Conservation (phyloP, 495 filamentous ascomycete genomes). For the Hypoxylon cercidicola region DNA sequence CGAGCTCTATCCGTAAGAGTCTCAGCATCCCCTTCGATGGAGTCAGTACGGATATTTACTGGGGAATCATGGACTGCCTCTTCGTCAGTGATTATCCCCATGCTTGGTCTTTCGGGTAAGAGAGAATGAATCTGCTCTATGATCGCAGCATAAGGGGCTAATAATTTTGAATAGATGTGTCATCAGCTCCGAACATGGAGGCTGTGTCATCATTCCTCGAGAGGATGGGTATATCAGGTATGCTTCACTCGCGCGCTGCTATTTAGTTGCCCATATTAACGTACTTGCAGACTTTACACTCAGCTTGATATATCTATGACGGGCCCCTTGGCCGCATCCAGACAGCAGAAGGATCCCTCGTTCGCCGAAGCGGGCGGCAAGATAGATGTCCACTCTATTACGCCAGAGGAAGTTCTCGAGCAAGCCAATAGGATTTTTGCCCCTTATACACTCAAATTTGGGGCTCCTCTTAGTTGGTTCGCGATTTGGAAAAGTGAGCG, state of each 20-base stretch:
- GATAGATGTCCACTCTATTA: constrained; percentile 48
- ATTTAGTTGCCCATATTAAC: neutral
- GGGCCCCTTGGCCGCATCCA: constrained; percentile 29
- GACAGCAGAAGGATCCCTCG: constrained; percentile 36
- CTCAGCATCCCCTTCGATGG: constrained; percentile 52
- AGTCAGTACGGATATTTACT: constrained; percentile 52
- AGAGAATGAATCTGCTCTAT: neutral
- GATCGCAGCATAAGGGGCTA: neutral
- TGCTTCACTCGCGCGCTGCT: neutral
- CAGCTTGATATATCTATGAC: constrained; percentile 38
- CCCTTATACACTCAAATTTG: constrained; percentile 51
- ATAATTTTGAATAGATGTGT: constrained; percentile 18
- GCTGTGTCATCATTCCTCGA: constrained; percentile 51
- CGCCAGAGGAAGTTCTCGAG: constrained; percentile 50
- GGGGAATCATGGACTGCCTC: constrained; percentile 55
- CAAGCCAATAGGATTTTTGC: constrained; percentile 52
- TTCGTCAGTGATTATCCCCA: constrained; percentile 53
- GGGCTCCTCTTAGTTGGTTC: constrained; percentile 50
- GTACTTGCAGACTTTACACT: constrained; percentile 27
- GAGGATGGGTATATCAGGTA: constrained; percentile 52
- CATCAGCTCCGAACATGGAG: constrained; percentile 48
- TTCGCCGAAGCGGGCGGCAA: constrained; percentile 45
- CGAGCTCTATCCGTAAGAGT: constrained; percentile 45
- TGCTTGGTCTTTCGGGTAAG: constrained; percentile 49
- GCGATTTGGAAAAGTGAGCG: constrained; percentile 52